A percentile compares a stretch with the other conserved stretches of the same genome.
Conservation (phyloP, 768 basidiomycete genomes). For the Termitomyces sp. region DNA sequence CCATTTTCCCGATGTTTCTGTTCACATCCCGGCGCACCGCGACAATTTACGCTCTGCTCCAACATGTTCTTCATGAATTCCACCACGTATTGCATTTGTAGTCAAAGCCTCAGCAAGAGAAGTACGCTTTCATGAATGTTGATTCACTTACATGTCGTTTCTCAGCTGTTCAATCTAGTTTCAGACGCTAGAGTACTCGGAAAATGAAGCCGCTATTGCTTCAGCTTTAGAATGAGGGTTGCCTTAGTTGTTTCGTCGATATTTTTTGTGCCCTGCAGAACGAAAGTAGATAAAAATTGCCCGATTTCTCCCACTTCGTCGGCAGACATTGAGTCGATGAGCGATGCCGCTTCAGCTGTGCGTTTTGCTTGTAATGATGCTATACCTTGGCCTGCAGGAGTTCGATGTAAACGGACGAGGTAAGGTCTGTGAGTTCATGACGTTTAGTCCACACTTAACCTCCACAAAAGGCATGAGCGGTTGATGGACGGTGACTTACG, state of each 20-base stretch:
- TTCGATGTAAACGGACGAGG: constrained; percentile 31
- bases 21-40: constrained; percentile 24
- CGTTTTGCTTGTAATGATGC: constrained; percentile 31
- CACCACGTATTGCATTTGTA: constrained; percentile 21
- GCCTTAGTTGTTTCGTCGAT: constrained; percentile 26
- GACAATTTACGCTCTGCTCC: constrained; percentile 22
- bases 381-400: constrained; percentile 23
- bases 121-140: neutral
- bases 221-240: constrained; percentile 27
- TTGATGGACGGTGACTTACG: constrained; percentile 18
- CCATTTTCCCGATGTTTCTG: constrained; percentile 16
- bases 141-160: constrained; percentile 12
- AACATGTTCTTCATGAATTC: constrained; percentile 22
- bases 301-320: constrained; percentile 27
- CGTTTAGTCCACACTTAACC: neutral
- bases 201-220: constrained; percentile 24
- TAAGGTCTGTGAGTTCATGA: constrained; percentile 26
- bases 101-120: neutral
- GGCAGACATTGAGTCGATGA: constrained; percentile 14
- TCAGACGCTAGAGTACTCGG: constrained; percentile 24
- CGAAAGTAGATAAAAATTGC: constrained; percentile 34
- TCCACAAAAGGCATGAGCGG: neutral
- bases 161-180: constrained; percentile 24
- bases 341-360: constrained; percentile 19
- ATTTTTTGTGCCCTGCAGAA: constrained; percentile 27